These are phyloP conservation scores for Ceratobasidium sp. DNA, from an alignment of 1,284 basidiomycete species.

Conservation along the genomic window DNA sequence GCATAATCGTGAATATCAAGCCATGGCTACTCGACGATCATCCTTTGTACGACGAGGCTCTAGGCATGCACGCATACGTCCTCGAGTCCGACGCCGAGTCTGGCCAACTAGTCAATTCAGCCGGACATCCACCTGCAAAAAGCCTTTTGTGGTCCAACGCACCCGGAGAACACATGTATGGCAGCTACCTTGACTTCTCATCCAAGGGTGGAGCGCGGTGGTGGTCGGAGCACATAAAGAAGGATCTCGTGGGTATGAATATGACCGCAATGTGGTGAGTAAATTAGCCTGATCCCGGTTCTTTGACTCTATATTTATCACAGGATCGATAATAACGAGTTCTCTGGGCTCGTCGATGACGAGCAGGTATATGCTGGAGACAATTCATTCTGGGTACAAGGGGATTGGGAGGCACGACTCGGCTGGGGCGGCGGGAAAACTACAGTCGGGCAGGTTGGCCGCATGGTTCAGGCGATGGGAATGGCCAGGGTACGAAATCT, in stretches of 20 bases:
- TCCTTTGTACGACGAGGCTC: constrained; percentile 36
- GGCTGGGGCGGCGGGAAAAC: constrained; percentile 39
- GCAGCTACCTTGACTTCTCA: constrained; percentile 41
- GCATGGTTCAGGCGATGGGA: constrained; percentile 43
- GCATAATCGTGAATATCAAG: constrained; percentile 41
- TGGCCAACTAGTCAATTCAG: neutral
- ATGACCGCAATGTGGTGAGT: constrained; percentile 41
- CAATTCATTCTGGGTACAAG: constrained; percentile 37
- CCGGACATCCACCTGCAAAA: constrained; percentile 7
- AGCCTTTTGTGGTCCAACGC: constrained; percentile 36
- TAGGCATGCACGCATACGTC: constrained; percentile 20
- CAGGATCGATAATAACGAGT: constrained; percentile 45
- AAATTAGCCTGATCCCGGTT: neutral
- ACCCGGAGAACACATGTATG: constrained; percentile 24
- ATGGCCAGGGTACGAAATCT: constrained; percentile 31
- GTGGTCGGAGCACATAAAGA: constrained; percentile 43
- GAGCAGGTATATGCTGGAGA: constrained; percentile 23
- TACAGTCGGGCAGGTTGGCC: constrained; percentile 30
- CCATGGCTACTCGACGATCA: constrained; percentile 40
- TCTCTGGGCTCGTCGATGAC: constrained; percentile 40
- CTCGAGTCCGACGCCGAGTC: constrained; percentile 4
- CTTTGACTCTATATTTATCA: neutral
- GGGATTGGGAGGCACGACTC: constrained; percentile 27
- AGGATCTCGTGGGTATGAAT: constrained; percentile 40
- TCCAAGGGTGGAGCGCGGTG: constrained; percentile 24